phyloP scores from a whole-genome alignment of 192 early-diverging fungal genomes.

The Backusella macrospora region DNA sequence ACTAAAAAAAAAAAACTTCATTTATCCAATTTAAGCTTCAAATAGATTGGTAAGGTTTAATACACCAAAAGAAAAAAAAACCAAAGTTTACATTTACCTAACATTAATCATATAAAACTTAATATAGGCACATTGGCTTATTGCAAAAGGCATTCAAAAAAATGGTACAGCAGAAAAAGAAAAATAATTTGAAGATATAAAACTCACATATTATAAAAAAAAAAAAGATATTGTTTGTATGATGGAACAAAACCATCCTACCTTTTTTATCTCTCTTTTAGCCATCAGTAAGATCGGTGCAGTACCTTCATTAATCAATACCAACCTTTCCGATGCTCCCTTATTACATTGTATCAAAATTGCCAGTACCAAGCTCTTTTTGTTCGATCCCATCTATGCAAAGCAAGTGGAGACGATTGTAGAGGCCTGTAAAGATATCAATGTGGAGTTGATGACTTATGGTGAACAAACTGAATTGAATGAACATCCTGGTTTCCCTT shows the following conservation, averaged over 20 bases:
- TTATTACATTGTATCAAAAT: slow-evolving; percentile 49
- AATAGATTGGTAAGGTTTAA: slow-evolving; percentile 33
- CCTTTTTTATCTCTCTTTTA: slow-evolving; percentile 56
- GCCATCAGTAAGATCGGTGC: slow-evolving; percentile 61
- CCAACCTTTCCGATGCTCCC: slow-evolving; percentile 47
- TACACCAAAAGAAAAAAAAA: neutral
- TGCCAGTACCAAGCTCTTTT: slow-evolving; percentile 41
- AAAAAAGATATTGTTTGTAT: slow-evolving; percentile 57
- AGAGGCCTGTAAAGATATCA: slow-evolving; percentile 28
- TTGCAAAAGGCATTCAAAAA: slow-evolving; percentile 29
- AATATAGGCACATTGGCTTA: slow-evolving; percentile 35
- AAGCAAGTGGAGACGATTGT: slow-evolving; percentile 31
- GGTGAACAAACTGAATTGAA: slow-evolving; percentile 29
- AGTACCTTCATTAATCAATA: slow-evolving; percentile 63
- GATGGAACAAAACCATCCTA: slow-evolving; percentile 56
- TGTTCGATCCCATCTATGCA: slow-evolving; percentile 48
- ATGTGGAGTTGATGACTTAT: slow-evolving; percentile 32
- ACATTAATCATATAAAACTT: neutral
- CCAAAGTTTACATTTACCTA: neutral
- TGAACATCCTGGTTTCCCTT: slow-evolving; percentile 21
- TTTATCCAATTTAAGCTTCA: slow-evolving; percentile 25
- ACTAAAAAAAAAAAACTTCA: neutral
- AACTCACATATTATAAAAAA: slow-evolving; percentile 34
- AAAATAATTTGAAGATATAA: neutral
- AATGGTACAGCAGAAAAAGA: slow-evolving; percentile 18